These are phyloP conservation scores for Zizania palustris DNA, from an alignment of 202 grass and related monocot species.

Conservation along the genomic window DNA sequence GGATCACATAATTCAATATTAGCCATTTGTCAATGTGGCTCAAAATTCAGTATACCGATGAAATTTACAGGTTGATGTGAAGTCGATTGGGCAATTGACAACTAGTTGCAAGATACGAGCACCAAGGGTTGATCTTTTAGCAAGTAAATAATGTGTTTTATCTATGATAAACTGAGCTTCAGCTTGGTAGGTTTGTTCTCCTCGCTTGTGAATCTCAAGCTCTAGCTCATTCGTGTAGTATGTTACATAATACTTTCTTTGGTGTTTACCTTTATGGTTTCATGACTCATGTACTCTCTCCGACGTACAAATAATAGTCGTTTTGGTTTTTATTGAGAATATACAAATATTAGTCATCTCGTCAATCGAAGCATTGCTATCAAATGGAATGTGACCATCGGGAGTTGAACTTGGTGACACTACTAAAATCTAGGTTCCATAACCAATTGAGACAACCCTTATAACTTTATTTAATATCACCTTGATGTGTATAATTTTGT, in stretches of 20 bases:
- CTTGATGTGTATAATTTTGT: too few relatives aligned
- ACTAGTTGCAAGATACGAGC: conserved; percentile 25
- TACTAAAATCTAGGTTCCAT: too few relatives aligned
- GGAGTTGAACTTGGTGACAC: too few relatives aligned
- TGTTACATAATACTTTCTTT: neutral
- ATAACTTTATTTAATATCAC: too few relatives aligned
- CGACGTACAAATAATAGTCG: too few relatives aligned
- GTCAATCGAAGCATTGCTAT: too few relatives aligned
- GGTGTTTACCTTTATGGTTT: neutral
- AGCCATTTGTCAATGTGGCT: too few relatives aligned
- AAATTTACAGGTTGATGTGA: conserved; percentile 50
- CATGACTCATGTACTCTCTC: conserved; percentile 46
- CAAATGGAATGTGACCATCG: too few relatives aligned
- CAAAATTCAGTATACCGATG: neutral
- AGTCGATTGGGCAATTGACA: conserved; percentile 48
- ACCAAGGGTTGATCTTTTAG: conserved; percentile 60
- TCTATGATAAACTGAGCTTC: conserved; percentile 62
- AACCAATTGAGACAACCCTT: too few relatives aligned
- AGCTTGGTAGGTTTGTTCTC: conserved; percentile 51
- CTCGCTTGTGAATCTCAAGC: neutral
- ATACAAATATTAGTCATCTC: too few relatives aligned
- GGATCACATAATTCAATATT: neutral
- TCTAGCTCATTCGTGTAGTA: neutral
- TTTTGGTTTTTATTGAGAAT: too few relatives aligned
- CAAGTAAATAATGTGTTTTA: conserved; percentile 16